Percentiles rank a stretch among this genome's conserved stretches.
Evolutionary conservation across 139 green algal genomes (phyloP).

Genomic region (Micractinium conductrix): DNA sequence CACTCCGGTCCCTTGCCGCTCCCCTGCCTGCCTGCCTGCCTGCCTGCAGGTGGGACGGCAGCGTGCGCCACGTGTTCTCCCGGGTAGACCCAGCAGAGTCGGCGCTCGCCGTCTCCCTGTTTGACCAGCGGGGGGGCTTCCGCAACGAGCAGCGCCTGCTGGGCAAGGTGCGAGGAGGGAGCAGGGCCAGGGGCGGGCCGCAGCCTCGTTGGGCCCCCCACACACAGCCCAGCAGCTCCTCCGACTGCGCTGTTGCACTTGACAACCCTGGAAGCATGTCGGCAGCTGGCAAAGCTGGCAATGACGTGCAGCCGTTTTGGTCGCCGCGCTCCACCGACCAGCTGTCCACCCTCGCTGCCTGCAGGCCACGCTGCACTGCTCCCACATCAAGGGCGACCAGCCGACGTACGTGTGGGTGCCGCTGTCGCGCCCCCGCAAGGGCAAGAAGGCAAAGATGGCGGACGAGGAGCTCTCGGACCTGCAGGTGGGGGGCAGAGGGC

Average conservation of each 20-base stretch:
- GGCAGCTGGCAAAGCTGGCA: too few species aligned
- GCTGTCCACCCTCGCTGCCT: too few species aligned
- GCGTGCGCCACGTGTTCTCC: slow-evolving; percentile 36
- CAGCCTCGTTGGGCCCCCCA: too few species aligned
- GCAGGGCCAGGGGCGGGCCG: too few species aligned
- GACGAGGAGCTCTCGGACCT: slow-evolving; percentile 37
- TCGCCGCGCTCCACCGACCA: too few species aligned
- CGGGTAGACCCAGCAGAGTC: slow-evolving; percentile 46
- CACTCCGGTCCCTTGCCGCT: not conserved
- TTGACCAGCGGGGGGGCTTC: slow-evolving; percentile 38
- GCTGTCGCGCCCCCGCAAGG: slow-evolving; percentile 45
- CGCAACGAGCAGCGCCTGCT: slow-evolving; percentile 35
- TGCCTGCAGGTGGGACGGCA: slow-evolving; percentile 34
- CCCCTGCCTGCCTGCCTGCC: not conserved
- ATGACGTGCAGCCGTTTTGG: too few species aligned
- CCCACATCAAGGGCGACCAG: slow-evolving; percentile 53
- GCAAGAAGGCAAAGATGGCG: slow-evolving; percentile 1
- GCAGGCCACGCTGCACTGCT: slow-evolving; percentile 39
- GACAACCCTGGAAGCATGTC: too few species aligned
- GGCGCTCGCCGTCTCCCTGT: slow-evolving; percentile 42
- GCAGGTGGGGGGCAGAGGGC: slow-evolving; percentile 33
- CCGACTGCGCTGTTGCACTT: too few species aligned
- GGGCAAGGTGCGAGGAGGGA: too few species aligned
- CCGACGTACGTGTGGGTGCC: slow-evolving; percentile 84
- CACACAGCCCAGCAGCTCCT: too few species aligned